Base-by-base conservation (phyloP, 805 yeast genomes). In the Hemisphaericaspora nanyangensis region DNA sequence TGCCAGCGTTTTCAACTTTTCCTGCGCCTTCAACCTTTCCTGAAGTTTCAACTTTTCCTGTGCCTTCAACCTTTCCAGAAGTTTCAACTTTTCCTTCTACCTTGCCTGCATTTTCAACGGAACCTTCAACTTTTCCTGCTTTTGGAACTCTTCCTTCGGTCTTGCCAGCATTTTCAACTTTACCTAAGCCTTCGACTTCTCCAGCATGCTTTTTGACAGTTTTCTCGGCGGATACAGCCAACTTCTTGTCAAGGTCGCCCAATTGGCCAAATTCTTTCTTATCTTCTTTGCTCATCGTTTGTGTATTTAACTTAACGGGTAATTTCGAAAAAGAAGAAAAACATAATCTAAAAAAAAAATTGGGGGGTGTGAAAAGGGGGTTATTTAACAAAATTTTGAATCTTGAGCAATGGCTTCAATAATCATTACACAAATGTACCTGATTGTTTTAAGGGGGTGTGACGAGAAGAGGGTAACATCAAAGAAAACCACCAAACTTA, bases 251-350 rank as follows among this genome's bases (percentile, higher is more conserved):
- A 5, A 43, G 17, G 19, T 43, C 44, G 24, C 46, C 46, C 25
- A 43, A 39, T 36, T 43, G 43, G 31, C 46, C 46, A 28, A 43
- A 43, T 30, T 37, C 42, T 29, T 39, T 33, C n/a, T 41, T 37
- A 7, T 38, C 38, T 11, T 37, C 37, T n/a, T 30, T 25, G 17
- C 37, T 34, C 37, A 34, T 33, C 18, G 10, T 11, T 34, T 5
- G 13, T 6, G 11, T 27, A 27, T 10, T 27, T 27, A 27, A 27
- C 7, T 27, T n/a, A n/a, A 8, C 10, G 25, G 7, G 25, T 22
- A 22, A 22, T 22, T 29, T 8, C 5, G 13, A 12, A 29, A 29
- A 29, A 29, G 31, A 29, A 29, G 7, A 16, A 12, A 12, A 26
- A n/a, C n/a, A 25, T 11, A 25, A 25, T 11, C 10, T 25, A 25